Evolutionary conservation across 1,284 basidiomycete species (phyloP), one percentile per base, ranked within the genome.

Genomic region (Chondrostereum purpureum): DNA sequence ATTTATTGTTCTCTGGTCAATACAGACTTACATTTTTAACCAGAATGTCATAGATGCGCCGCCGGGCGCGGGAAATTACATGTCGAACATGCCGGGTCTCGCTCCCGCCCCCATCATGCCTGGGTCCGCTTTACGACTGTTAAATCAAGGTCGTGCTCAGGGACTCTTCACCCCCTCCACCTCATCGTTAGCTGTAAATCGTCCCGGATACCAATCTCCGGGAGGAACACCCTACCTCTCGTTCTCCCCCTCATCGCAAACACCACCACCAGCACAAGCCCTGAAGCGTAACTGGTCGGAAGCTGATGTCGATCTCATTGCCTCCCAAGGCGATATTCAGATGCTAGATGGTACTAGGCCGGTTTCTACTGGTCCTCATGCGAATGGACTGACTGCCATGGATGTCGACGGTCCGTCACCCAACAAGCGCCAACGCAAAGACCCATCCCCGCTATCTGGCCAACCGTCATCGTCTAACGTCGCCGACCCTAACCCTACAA

Each of bases 101-200:
- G 48, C 52, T 5, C 47, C 50, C 46, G 49, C 51, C 18, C 48
- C 51, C 34, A 52, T 47, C 22, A 54, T 54, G 55, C 47, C 55
- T 20, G 46, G 46, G 5, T 50, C 49, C 35, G 47, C 43, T 23
- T 35, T 47, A 39, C 46, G 83, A 44, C 70, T 89, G 38, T 72
- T 90, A 34, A 83, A 87, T 56, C 86, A 91, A 70, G 88, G 88
- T 46, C 80, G 87, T 44, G 87, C 88, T 0, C 86, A 90, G 67
- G 88, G 88, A 43, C 72, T 90, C 19, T 88, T 89, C 59, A 88
- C 87, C 10, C 85, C 85, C 3, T 86, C 85, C 17, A 88, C 84
- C 11, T 82, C 86, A 41, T 63, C 66, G 45, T 61, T 65, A 35
- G 55, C 50, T 16, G 66, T 66, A 42, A 58, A 55, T 22, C 66